Conservation (phyloP, 768 basidiomycete genomes). For the Boletus vermiculosoides region DNA sequence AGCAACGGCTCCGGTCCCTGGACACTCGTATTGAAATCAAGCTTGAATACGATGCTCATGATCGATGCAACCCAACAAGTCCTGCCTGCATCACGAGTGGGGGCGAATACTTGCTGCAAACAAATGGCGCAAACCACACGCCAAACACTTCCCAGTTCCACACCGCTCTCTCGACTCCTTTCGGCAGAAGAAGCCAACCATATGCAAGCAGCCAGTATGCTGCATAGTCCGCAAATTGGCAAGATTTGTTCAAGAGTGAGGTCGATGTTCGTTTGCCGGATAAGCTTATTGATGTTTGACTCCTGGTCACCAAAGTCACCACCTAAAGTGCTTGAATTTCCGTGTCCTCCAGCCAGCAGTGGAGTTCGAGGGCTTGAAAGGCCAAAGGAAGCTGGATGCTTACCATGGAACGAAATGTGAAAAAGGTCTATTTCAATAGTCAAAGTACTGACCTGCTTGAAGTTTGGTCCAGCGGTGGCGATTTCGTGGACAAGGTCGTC, state of each 20-base stretch:
- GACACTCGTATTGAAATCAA: background rate
- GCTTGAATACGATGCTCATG: background rate
- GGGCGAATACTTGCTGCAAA: conserved; percentile 77
- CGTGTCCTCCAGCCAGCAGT: conserved; percentile 96
- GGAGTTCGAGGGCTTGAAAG: conserved; percentile 99
- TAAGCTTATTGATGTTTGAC: conserved; percentile 94
- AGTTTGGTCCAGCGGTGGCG: conserved; percentile 92
- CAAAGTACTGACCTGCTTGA: conserved; percentile 79
- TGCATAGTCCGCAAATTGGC: conserved; percentile 18
- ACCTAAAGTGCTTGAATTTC: conserved; percentile 97
- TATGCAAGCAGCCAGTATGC: conserved; percentile 50
- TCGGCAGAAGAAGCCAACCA: conserved; percentile 54
- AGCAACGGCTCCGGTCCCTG: background rate
- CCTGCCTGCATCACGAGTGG: conserved; percentile 72
- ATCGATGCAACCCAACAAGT: conserved; percentile 44
- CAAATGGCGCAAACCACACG: conserved; percentile 81
- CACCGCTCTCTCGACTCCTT: conserved; percentile 50
- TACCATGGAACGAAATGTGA: conserved; percentile 23
- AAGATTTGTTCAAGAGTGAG: conserved; percentile 26
- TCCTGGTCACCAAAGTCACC: conserved; percentile 99
- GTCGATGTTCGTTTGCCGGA: conserved; percentile 60
- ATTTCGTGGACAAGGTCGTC: conserved; percentile 99
- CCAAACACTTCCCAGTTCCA: conserved; percentile 80
- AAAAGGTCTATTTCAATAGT: background rate
- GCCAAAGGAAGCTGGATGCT: conserved; percentile 98